Conservation (phyloP, 129 eudicot species). For the Pulicaria dysenterica region DNA sequence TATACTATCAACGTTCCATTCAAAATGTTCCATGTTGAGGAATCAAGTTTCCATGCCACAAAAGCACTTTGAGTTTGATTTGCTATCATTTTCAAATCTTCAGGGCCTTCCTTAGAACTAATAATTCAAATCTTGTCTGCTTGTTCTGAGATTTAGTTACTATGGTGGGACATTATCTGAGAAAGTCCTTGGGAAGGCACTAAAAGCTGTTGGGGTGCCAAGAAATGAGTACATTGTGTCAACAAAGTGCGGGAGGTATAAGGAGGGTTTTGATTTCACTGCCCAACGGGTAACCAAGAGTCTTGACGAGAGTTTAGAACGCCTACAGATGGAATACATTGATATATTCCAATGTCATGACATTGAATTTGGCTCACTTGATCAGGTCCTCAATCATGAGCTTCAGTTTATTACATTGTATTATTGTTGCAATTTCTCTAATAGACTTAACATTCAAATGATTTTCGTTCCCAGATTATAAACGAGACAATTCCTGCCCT, state of each 20-base stretch:
- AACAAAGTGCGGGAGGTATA: slow-evolving; percentile 89
- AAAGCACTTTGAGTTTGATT: neutral
- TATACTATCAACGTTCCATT: neutral
- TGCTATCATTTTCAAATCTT: neutral
- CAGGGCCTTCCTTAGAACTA: neutral
- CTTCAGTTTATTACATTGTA: neutral
- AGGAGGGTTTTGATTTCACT: slow-evolving; percentile 92
- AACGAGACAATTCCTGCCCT: slow-evolving; percentile 95
- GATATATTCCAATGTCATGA: slow-evolving; percentile 96
- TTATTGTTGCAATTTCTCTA: neutral
- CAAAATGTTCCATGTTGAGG: neutral
- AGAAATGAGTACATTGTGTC: slow-evolving; percentile 81
- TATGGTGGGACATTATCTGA: slow-evolving; percentile 95
- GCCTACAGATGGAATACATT: slow-evolving; percentile 90
- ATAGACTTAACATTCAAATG: neutral
- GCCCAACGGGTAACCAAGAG: slow-evolving; percentile 82
- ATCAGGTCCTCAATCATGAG: slow-evolving; percentile 60
- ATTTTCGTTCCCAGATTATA: slow-evolving; percentile 53
- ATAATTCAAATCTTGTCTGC: slow-evolving; percentile 2
- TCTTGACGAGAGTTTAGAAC: slow-evolving; percentile 84
- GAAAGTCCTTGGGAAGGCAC: slow-evolving; percentile 71
- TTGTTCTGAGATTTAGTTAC: slow-evolving; percentile 45
- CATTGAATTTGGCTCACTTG: slow-evolving; percentile 90
- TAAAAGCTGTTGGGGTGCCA: slow-evolving; percentile 79
- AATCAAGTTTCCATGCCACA: neutral